A percentile compares a stretch with the other conserved stretches of the same genome.
Evolutionary conservation across 495 filamentous ascomycete species (phyloP).

Genomic region (Mytilinidion resinicola): DNA sequence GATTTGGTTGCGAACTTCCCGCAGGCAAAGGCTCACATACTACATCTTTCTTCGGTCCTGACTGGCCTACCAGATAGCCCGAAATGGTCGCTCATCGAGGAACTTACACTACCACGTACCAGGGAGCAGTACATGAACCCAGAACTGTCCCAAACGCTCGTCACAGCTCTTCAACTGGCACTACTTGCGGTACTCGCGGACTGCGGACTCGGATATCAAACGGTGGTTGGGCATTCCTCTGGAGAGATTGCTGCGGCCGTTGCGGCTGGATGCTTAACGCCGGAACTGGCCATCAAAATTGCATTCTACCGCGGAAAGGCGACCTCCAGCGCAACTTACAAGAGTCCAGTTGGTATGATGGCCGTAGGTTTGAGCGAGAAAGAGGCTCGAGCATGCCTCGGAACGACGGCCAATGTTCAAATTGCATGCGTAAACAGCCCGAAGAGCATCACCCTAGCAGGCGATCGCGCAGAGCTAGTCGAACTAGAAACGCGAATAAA

Average conservation of each 20-base stretch:
- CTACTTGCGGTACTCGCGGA: slow-evolving; percentile 24
- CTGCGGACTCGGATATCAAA: not conserved
- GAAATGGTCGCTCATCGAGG: slow-evolving; percentile 2
- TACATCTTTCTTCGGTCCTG: not conserved
- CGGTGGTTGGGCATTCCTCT: slow-evolving; percentile 22
- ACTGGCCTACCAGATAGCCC: not conserved
- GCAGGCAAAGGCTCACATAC: not conserved
- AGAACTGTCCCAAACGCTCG: slow-evolving; percentile 35
- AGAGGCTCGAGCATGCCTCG: not conserved
- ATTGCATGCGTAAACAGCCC: slow-evolving; percentile 12
- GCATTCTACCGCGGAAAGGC: slow-evolving; percentile 38
- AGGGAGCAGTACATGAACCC: slow-evolving; percentile 23
- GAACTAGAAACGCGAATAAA: slow-evolving; percentile 1
- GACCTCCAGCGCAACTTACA: not conserved
- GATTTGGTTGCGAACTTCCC: slow-evolving; percentile 21
- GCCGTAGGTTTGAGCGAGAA: slow-evolving; percentile 11
- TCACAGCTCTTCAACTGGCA: slow-evolving; percentile 27
- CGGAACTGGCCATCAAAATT: slow-evolving; percentile 39
- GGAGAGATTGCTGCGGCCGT: slow-evolving; percentile 23
- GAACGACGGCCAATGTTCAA: not conserved
- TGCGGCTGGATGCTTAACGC: slow-evolving; percentile 9
- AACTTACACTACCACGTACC: not conserved
- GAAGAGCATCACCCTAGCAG: slow-evolving; percentile 17
- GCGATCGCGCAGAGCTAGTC: slow-evolving; percentile 7
- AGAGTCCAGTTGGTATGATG: slow-evolving; percentile 12